Conservation (phyloP, 1,284 basidiomycete genomes). For the Cryptococcus hybrid region DNA sequence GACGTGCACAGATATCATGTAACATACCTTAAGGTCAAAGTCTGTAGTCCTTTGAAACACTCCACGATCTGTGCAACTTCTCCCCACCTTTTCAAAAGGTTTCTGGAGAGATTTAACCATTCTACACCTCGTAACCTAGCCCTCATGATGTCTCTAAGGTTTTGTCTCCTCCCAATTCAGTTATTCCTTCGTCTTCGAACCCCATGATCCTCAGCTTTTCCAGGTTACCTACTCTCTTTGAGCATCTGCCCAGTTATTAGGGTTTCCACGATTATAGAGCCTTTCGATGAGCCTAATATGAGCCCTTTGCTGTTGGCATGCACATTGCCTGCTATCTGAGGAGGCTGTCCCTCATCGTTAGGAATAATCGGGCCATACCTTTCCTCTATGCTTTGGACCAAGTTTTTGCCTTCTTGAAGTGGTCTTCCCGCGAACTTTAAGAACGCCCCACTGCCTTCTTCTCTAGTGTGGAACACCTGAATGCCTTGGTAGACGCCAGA, state of each 20-base stretch:
- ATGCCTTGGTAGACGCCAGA: conserved; percentile 74
- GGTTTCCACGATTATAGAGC: conserved; percentile 80
- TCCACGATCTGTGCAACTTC: conserved; percentile 63
- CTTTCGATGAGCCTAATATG: conserved; percentile 74
- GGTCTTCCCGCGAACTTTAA: conserved; percentile 20
- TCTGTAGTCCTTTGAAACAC: conserved; percentile 64
- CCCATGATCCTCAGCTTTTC: conserved; percentile 71
- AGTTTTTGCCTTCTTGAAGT: conserved; percentile 61
- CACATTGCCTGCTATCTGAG: conserved; percentile 2
- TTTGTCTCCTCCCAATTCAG: conserved; percentile 55
- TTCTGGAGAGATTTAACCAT: conserved; percentile 77
- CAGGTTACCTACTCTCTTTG: conserved; percentile 66
- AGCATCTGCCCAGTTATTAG: conserved; percentile 66
- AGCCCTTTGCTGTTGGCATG: conserved; percentile 42
- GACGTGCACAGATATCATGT: too few relatives aligned
- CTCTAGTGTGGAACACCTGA: conserved; percentile 63
- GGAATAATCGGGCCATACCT: conserved; percentile 58
- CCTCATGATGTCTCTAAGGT: conserved; percentile 21
- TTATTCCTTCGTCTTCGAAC: conserved; percentile 66
- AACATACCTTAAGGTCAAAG: conserved; percentile 71
- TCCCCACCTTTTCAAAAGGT: conserved; percentile 71
- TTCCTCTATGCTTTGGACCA: conserved; percentile 67
- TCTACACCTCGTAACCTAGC: conserved; percentile 54
- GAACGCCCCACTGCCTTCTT: conserved; percentile 45
- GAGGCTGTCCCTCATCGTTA: conserved; percentile 8